Percentiles rank a stretch among this genome's conserved stretches.
phyloP scores from a whole-genome alignment of 345 rosid species.

The Firmiana major region DNA sequence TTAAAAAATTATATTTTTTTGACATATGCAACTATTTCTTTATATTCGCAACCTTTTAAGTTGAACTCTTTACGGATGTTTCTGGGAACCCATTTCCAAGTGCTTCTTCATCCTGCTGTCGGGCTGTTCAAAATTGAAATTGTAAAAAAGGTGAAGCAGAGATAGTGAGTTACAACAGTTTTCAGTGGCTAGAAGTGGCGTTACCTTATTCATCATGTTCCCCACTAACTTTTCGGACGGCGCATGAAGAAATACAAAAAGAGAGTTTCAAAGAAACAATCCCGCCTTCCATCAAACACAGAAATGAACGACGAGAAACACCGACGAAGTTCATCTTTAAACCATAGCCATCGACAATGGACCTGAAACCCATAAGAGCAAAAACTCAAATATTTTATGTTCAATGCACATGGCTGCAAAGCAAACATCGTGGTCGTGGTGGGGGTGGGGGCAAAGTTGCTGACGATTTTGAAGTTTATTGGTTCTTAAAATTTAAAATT shows the following conservation, averaged over 20 bases:
- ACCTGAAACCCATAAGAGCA: background rate
- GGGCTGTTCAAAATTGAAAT: background rate
- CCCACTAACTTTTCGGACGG: background rate
- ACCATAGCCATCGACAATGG: constrained; percentile 21
- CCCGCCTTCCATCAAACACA: too few relatives aligned
- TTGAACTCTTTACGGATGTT: background rate
- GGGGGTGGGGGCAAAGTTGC: too few relatives aligned
- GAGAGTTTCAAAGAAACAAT: too few relatives aligned
- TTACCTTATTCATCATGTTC: background rate
- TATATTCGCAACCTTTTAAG: too few relatives aligned
- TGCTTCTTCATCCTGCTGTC: background rate
- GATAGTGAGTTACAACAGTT: background rate
- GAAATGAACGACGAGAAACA: background rate
- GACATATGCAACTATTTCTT: too few relatives aligned
- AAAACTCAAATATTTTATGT: background rate
- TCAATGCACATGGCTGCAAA: constrained; percentile 1
- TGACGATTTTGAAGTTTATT: too few relatives aligned
- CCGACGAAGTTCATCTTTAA: constrained; percentile 20
- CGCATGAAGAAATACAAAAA: too few relatives aligned
- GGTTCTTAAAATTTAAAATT: too few relatives aligned
- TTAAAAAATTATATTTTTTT: too few relatives aligned
- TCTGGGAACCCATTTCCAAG: background rate
- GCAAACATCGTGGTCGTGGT: too few relatives aligned
- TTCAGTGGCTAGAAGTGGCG: background rate
- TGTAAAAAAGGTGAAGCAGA: background rate